phyloP scores from a whole-genome alignment of 768 basidiomycete species.

The Phlebiopsis flavidoalba region DNA sequence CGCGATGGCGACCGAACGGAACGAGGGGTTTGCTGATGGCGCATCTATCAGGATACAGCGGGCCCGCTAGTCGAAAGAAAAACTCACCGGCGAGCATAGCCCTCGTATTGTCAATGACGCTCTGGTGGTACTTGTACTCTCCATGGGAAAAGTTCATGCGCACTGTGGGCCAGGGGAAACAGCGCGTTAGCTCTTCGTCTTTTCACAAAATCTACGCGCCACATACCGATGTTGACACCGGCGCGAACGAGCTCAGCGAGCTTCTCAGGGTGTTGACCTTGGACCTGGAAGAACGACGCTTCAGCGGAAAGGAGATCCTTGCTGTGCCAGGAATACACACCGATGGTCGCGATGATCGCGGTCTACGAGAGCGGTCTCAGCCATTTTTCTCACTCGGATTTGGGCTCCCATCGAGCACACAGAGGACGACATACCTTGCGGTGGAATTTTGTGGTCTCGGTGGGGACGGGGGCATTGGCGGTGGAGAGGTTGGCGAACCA shows the following conservation, averaged over 20 bases:
- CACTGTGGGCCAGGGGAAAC: constrained; percentile 42
- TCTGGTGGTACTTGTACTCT: constrained; percentile 97
- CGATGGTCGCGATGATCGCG: constrained; percentile 97
- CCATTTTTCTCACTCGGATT: not conserved
- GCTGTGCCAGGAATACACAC: constrained; percentile 36
- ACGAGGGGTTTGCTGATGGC: constrained; percentile 54
- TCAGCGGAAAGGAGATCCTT: constrained; percentile 5
- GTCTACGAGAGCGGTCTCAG: constrained; percentile 51
- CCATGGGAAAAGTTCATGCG: constrained; percentile 99
- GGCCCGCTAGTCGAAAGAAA: not conserved
- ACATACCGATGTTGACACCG: constrained; percentile 95
- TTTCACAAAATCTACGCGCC: not conserved
- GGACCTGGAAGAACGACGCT: constrained; percentile 48
- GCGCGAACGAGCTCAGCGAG: constrained; percentile 79
- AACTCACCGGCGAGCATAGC: constrained; percentile 71
- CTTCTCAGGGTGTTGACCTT: constrained; percentile 91
- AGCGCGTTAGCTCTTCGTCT: not conserved
- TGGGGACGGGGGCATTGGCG: constrained; percentile 61
- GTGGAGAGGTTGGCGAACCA: constrained; percentile 87
- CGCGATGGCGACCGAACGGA: constrained; percentile 95
- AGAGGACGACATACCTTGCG: constrained; percentile 69
- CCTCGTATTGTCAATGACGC: constrained; percentile 96
- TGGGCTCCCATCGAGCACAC: not conserved
- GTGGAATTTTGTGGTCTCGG: constrained; percentile 75
- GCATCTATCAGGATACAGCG: constrained; percentile 7